phyloP scores from a whole-genome alignment of 2,329 filamentous ascomycete genomes.

The Dothistroma pini region DNA sequence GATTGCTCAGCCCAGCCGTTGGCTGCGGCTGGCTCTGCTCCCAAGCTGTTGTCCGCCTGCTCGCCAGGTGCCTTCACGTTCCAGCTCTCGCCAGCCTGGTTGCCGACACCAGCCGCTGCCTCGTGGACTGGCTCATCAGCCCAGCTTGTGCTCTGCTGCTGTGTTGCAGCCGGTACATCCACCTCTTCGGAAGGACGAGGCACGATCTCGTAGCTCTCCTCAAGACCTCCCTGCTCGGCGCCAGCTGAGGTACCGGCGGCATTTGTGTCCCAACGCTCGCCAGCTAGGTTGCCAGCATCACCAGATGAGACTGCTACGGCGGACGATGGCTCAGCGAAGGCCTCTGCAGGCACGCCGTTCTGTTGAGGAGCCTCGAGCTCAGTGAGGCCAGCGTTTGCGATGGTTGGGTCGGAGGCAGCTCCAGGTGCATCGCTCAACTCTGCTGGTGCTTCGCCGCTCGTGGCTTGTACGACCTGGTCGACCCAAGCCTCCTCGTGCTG shows the following conservation, averaged over 20 bases:
- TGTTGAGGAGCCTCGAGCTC: slow-evolving; percentile 56
- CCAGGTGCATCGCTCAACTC: slow-evolving; percentile 13
- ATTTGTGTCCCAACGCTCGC: slow-evolving; percentile 63
- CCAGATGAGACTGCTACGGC: slow-evolving; percentile 40
- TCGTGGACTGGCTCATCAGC: slow-evolving; percentile 61
- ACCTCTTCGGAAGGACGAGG: slow-evolving; percentile 71
- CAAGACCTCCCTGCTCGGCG: slow-evolving; percentile 48
- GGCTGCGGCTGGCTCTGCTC: slow-evolving; percentile 18
- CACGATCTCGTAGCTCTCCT: slow-evolving; percentile 72
- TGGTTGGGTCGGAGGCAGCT: slow-evolving; percentile 60
- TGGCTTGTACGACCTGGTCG: slow-evolving; percentile 46
- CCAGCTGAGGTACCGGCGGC: slow-evolving; percentile 41
- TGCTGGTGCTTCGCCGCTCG: slow-evolving; percentile 29
- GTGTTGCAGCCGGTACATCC: slow-evolving; percentile 54
- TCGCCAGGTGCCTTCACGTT: slow-evolving; percentile 42
- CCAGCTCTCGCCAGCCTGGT: slow-evolving; percentile 33
- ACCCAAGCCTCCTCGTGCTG: slow-evolving; percentile 50
- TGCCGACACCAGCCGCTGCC: slow-evolving; percentile 27
- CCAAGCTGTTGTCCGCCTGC: slow-evolving; percentile 29
- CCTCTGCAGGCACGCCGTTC: slow-evolving; percentile 33
- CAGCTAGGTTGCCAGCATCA: slow-evolving; percentile 51
- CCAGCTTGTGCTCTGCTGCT: slow-evolving; percentile 62
- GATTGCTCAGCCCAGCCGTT: slow-evolving; percentile 30
- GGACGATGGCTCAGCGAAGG: slow-evolving; percentile 27
- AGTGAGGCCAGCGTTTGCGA: slow-evolving; percentile 63